Conservation (phyloP, 164 flowering plant genomes). For the Cinnamomum micranthum region DNA sequence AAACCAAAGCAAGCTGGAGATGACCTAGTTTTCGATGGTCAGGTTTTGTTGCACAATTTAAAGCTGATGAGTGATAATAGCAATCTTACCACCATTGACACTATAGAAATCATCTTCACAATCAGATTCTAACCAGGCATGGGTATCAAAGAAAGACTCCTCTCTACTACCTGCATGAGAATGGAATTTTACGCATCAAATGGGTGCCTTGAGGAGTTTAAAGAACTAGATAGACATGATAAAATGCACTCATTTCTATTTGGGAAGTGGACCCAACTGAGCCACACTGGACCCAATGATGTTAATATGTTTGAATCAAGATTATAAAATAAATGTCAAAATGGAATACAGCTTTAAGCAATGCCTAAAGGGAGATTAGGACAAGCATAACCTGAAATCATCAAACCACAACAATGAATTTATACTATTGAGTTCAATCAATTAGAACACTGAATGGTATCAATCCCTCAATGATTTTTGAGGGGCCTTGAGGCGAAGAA, state of each 20-base stretch:
- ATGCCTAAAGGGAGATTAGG: neutral
- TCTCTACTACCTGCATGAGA: slow-evolving; percentile 69
- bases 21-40: too few species aligned
- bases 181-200: neutral
- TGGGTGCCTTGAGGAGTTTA: neutral
- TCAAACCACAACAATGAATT: too few species aligned
- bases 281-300: neutral
- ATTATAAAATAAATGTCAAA: neutral
- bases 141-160: slow-evolving; percentile 71
- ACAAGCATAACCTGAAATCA: neutral
- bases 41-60: too few species aligned
- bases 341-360: neutral
- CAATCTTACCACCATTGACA: slow-evolving; percentile 73
- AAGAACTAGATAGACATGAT: neutral
- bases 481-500: too few species aligned
- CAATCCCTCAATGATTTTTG: too few species aligned
- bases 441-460: too few species aligned
- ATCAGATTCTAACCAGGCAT: slow-evolving; percentile 74
- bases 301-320: neutral
- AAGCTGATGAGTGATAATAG: neutral
- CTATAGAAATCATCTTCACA: slow-evolving; percentile 81
- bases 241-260: neutral
- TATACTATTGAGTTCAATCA: too few species aligned
- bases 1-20: too few species aligned
- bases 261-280: neutral